phyloP scores from a whole-genome alignment of 2,329 filamentous ascomycete species.

The Aureobasidium sp. region DNA sequence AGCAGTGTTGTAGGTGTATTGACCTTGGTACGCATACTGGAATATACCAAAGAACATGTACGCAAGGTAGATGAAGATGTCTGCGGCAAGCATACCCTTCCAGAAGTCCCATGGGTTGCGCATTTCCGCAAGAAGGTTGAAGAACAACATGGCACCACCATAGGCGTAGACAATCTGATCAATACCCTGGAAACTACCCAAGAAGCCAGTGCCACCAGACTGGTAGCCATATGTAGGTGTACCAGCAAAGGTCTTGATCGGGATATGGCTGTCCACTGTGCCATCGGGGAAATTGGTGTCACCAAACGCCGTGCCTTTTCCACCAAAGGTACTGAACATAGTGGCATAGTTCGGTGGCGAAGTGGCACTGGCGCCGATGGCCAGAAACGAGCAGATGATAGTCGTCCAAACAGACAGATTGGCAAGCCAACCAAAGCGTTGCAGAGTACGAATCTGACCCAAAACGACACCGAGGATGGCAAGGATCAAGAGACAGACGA shows the following conservation, averaged over 20 bases:
- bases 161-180: slow-evolving; percentile 51
- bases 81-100: slow-evolving; percentile 41
- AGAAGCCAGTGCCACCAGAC: slow-evolving; percentile 34
- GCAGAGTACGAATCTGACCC: slow-evolving; percentile 51
- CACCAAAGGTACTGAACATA: slow-evolving; percentile 15
- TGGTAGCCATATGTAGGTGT: slow-evolving; percentile 28
- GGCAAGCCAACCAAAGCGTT: slow-evolving; percentile 49
- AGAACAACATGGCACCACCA: slow-evolving; percentile 52
- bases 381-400: slow-evolving; percentile 43
- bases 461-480: slow-evolving; percentile 46
- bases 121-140: slow-evolving; percentile 53
- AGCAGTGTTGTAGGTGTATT: slow-evolving; percentile 38
- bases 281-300: slow-evolving; percentile 17
- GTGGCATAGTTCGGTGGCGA: slow-evolving; percentile 43
- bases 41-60: slow-evolving; percentile 45
- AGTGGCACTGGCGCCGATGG: slow-evolving; percentile 47
- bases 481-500: slow-evolving; percentile 35
- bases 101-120: slow-evolving; percentile 43
- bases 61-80: slow-evolving; percentile 43
- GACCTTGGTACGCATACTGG: slow-evolving; percentile 43
- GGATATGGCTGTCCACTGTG: slow-evolving; percentile 8
- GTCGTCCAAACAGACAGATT: slow-evolving; percentile 52
- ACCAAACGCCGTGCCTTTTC: neutral
- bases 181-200: slow-evolving; percentile 41
- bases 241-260: slow-evolving; percentile 34